Evolutionary conservation across 1,284 basidiomycete species (phyloP), one percentile per base, ranked within the genome.

Genomic region (Mycosarcoma mackinlayi): DNA sequence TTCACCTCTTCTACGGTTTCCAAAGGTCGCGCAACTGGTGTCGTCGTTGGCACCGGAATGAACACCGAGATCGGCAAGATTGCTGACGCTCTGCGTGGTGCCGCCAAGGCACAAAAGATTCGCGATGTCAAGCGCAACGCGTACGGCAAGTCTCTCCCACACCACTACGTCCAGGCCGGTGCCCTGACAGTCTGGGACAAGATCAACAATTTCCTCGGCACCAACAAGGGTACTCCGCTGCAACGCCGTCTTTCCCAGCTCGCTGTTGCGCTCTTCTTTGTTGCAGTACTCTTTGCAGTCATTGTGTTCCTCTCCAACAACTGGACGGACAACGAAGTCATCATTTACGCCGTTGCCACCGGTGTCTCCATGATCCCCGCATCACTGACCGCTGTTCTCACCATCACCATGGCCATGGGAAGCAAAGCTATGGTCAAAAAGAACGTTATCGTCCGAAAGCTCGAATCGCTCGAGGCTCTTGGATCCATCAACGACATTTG

Each of bases 11-110:
- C 87, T 10, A 85, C 87, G 47, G 87, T 90, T 21, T 88, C 88
- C 55, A 89, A 89, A 81, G 89, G 89, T 42, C 86, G 89, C 40
- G 88, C 86, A 1, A 85, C 85, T 6, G 87, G 87, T 37, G 84
- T 90, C 35, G 87, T 88, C 52, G 85, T 87, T 52, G 85, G 84
- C 3, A 90, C 88, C 9, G 89, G 87, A 5, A 90, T 90, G 89
- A 72, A 75, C 58, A 81, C 80, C 24, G 79, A 82, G 48, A 81
- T 82, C 38, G 80, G 80, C 33, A 75, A 72, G 42, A 80, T 82
- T 37, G 80, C 80, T 16, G 73, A 76, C 24, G 79, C 80, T 19
- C 76, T 82, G 14, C 77, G 74, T 7, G 79, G 79, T 27, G 62
- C 77, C 3, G 73, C 64, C 10, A 75, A 76, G 39, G 66, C 59